Evolutionary conservation across 2,329 filamentous ascomycete genomes (phyloP).

Genomic region (Fusarium verrucosum): DNA sequence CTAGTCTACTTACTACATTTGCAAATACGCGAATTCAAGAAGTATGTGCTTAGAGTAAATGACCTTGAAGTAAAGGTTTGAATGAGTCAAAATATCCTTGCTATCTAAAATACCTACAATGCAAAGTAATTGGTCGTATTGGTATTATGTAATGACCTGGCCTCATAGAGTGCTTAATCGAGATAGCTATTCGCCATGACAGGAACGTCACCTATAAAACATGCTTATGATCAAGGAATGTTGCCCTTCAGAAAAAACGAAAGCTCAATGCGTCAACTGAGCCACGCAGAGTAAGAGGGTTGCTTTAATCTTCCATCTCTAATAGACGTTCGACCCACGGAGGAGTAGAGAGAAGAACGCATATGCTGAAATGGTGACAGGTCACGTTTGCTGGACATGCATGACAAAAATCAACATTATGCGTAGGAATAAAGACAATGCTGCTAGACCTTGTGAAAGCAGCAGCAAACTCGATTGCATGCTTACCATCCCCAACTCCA

Average conservation of each 20-base stretch:
- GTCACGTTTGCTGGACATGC: constrained; percentile 4
- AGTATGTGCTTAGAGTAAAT: constrained; percentile 1
- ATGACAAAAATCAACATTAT: constrained; percentile 23
- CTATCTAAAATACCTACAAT: not conserved
- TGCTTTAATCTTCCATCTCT: constrained; percentile 61
- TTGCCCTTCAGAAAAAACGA: constrained; percentile 61
- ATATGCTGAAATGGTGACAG: constrained; percentile 62
- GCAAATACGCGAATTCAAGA: constrained; percentile 1
- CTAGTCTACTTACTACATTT: not conserved
- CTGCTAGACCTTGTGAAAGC: not conserved
- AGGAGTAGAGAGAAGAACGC: constrained; percentile 58
- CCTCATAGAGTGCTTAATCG: not conserved
- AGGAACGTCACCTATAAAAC: not conserved
- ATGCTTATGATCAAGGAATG: constrained; percentile 39
- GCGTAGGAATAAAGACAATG: constrained; percentile 21
- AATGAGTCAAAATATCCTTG: constrained; percentile 8
- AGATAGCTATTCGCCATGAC: not conserved
- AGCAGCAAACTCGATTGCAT: constrained; percentile 12
- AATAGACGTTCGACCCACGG: constrained; percentile 65
- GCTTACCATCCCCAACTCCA: constrained; percentile 33
- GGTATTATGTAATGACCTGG: not conserved
- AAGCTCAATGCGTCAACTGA: constrained; percentile 55
- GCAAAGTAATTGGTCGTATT: not conserved
- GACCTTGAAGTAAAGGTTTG: not conserved
- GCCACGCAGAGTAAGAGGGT: constrained; percentile 63